phyloP scores from a whole-genome alignment of 2,329 filamentous ascomycete species.

The Hypoxylon sp. region DNA sequence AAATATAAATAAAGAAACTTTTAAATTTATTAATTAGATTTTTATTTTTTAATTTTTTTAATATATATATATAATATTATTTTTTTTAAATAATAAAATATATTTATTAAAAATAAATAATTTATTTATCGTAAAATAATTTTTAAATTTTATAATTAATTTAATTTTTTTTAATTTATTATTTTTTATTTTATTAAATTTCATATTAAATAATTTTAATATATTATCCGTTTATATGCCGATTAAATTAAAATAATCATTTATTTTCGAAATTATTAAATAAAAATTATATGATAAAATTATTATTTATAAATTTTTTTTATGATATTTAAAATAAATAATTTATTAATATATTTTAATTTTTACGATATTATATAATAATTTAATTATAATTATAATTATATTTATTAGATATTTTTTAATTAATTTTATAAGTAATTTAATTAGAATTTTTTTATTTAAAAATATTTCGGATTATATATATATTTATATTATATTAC shows the following conservation, averaged over 20 bases:
- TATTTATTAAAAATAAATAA: no score
- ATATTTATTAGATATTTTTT: not conserved
- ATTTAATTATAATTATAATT: no score
- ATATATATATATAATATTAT: not conserved
- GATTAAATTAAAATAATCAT: not conserved
- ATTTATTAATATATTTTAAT: not conserved
- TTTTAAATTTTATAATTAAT: no score
- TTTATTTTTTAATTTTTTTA: no score
- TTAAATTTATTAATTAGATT: no score
- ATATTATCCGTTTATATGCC: not conserved
- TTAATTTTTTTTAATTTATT: not conserved
- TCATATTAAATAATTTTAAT: not conserved
- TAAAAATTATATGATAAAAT: not conserved
- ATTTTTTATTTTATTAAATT: not conserved
- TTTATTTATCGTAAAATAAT: no score
- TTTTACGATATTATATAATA: no score
- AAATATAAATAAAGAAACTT: no score
- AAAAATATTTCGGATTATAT: no score
- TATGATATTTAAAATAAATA: no score
- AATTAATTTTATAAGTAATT: not conserved
- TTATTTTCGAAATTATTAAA: not conserved
- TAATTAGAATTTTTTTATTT: no score
- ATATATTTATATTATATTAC: not conserved
- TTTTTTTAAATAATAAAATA: not conserved
- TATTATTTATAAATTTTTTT: conserved; percentile 1